These are phyloP conservation scores for Pseudogymnoascus sp. DNA, from an alignment of 2,329 filamentous ascomycete genomes.

Conservation along the genomic window DNA sequence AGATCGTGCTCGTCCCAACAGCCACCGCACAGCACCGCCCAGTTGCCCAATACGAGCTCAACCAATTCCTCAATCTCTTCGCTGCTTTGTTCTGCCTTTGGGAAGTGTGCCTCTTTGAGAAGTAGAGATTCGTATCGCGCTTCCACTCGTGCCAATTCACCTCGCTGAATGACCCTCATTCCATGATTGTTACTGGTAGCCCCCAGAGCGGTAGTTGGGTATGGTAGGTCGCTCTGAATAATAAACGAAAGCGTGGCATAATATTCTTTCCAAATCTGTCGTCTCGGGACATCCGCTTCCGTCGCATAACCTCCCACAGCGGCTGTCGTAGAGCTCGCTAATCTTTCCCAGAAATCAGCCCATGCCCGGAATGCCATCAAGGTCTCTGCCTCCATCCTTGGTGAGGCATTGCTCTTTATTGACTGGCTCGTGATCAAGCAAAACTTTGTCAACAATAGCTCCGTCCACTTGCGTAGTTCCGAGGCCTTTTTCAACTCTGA, in stretches of 20 bases:
- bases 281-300: conserved; percentile 51
- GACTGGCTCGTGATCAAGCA: conserved; percentile 62
- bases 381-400: conserved; percentile 45
- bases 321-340: conserved; percentile 35
- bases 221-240: conserved; percentile 58
- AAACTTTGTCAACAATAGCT: conserved; percentile 67
- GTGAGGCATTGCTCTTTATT: conserved; percentile 43
- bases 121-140: conserved; percentile 71
- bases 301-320: conserved; percentile 51
- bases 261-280: conserved; percentile 77
- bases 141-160: conserved; percentile 75
- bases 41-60: conserved; percentile 73
- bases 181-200: conserved; percentile 42
- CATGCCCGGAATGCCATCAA: conserved; percentile 58
- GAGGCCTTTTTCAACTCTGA: conserved; percentile 46
- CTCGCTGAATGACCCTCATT: conserved; percentile 56
- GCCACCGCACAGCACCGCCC: conserved; percentile 71
- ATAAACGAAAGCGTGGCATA: conserved; percentile 73
- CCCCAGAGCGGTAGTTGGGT: conserved; percentile 40
- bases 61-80: conserved; percentile 77
- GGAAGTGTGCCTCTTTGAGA: conserved; percentile 73
- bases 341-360: conserved; percentile 59
- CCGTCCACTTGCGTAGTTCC: conserved; percentile 71
- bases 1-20: conserved; percentile 76
- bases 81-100: conserved; percentile 72